Base-by-base conservation (phyloP, 371 early-diverging fungal species). In the Funneliformis caledonium region DNA sequence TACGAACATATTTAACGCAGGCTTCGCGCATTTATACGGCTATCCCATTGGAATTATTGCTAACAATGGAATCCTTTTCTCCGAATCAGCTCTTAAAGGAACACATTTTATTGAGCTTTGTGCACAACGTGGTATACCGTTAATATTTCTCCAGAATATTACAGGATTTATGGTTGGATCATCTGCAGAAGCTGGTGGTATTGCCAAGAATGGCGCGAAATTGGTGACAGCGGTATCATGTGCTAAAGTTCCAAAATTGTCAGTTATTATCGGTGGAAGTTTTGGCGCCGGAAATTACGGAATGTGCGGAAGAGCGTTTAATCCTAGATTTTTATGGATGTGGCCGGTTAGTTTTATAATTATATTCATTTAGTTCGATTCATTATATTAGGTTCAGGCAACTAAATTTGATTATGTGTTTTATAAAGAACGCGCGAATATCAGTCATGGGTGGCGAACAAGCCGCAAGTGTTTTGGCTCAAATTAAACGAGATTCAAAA, bases 381-480 rank as follows among this genome's bases (percentile, higher is more conserved):
- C 42, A n/a, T 16, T 14, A 43, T 10, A 70, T 6, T 56, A 19
- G 12, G 19, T 52, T 26, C 26, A 26, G 26, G 26, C 26, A n/a
- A 56, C 16, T 19, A 56, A 56, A 12, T 56, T 52, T 56, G 16
- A 5, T 19, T 0, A 19, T 56, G 3, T n/a, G 19, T 4, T 56
- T 37, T 60, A 2, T 11, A 22, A 83, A 90, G 90, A 93, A 95
- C 83, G 93, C 97, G 43, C 91, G 99, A 62, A 97, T 99, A 82
- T 95, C 96, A 42, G 99, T 99, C 33, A 99, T 99, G 99, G 99
- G 99, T 79, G 99, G 99, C 76, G 98, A 98, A 85, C 98, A 99
- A 87, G 97, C 98, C 50, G 97, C 99, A 11, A 93, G 93, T 69
- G 99, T 99, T 33, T 88, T 99, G 76, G 92, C 97, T 9, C 96